Evolutionary conservation across 1,284 basidiomycete genomes (phyloP).

Genomic region (Rhodotorula sp.): DNA sequence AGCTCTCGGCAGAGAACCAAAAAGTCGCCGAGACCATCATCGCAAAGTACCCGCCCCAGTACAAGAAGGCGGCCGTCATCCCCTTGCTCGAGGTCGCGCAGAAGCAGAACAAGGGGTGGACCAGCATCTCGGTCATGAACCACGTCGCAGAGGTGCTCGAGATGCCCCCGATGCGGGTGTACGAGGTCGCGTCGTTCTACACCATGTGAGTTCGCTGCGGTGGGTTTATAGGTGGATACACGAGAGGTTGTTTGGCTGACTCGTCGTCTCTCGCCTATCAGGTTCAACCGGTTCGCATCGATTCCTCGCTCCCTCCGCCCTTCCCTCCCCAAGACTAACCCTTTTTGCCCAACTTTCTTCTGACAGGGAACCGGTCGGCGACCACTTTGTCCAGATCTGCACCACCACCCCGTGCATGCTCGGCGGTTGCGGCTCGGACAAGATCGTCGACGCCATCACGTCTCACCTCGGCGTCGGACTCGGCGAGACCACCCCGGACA

Average conservation of each 20-base stretch:
- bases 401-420: constrained; percentile 99
- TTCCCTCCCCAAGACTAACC: neutral
- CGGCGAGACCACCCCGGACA: constrained; percentile 89
- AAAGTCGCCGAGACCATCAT: constrained; percentile 87
- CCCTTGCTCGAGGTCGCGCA: constrained; percentile 95
- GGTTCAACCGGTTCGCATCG: constrained; percentile 20
- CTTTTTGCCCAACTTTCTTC: no score
- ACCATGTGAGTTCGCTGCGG: constrained; percentile 77
- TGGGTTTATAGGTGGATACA: no score
- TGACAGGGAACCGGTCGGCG: constrained; percentile 83
- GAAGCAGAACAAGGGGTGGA: constrained; percentile 97
- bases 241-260: neutral
- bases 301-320: no score
- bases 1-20: constrained; percentile 77
- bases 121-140: constrained; percentile 99
- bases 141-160: constrained; percentile 83
- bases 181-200: constrained; percentile 99
- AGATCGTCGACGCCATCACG: constrained; percentile 83
- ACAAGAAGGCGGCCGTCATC: constrained; percentile 70
- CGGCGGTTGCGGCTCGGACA: constrained; percentile 75
- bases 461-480: constrained; percentile 78
- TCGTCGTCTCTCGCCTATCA: neutral
- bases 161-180: constrained; percentile 98
- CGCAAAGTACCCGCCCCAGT: constrained; percentile 84
- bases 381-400: constrained; percentile 96